Evolutionary conservation across 441 rosid genomes (phyloP), one percentile per base, ranked within the genome.

Genomic region (Corymbia citriodora): DNA sequence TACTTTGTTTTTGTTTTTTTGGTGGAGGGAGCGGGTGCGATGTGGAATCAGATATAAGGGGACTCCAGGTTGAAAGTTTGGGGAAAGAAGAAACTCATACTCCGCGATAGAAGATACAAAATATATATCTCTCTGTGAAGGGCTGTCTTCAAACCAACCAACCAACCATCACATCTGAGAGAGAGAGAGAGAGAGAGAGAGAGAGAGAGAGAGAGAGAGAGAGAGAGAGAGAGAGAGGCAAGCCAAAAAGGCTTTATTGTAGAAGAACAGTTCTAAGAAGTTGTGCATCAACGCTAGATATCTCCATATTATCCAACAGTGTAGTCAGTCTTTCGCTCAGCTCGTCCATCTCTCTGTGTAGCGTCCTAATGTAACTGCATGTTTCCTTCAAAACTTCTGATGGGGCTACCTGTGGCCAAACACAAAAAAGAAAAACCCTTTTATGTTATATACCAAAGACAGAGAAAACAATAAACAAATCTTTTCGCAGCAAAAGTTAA

Each of bases 321-420:
- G 89, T 90, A 74, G 94, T 92, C 36, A 96, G 87, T 90, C 90
- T 94, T 89, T 87, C 93, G 70, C 96, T 94, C 74, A 96, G 91
- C 13, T 90, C 93, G 91, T 94, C 94, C 53, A 93, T 92, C 91
- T 96, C 96, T 54, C 90, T 90, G 7, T 91, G 93, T 87, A 96
- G 92, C 90, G 89, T 94, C 92, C 89, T 92, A 74, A 96, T 95
- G 89, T 93, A 91, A 59, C 79, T 89, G 93, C 94, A 94, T 87
- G 92, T 87, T 89, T 94, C 96, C 90, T 93, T 87, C 92, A 96
- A 53, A 23, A 94, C 70, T 88, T 90, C 61, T 27, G 94, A 87
- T 91, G 93, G 91, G 45, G 95, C 89, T 29, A 83, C 93, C 95
- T 94, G 68, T 50, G 57, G 29, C 59, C 36, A 49, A 23, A 40